phyloP scores from a whole-genome alignment of 75 land plant species.

The Cryptomeria japonica region DNA sequence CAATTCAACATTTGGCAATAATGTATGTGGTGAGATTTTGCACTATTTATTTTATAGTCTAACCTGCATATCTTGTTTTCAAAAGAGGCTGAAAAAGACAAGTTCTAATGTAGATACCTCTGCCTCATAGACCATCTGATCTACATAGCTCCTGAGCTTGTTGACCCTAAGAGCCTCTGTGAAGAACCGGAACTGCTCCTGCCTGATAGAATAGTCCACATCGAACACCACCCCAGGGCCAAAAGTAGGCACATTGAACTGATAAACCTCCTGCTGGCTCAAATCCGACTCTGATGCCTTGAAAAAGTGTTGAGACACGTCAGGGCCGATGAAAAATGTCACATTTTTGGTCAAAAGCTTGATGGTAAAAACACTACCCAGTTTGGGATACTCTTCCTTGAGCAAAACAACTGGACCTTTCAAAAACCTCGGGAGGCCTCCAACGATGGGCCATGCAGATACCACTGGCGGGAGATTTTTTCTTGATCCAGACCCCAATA shows the following conservation, averaged over 20 bases:
- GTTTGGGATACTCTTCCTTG: conserved; percentile 77
- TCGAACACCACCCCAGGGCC: conserved; percentile 99
- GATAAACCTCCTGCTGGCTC: conserved; percentile 98
- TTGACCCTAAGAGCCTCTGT: conserved; percentile 90
- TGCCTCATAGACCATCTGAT: conserved; percentile 89
- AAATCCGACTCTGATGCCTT: conserved; percentile 93
- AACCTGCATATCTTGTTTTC: too few relatives aligned
- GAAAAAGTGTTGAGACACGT: conserved; percentile 93
- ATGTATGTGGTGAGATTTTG: too few relatives aligned
- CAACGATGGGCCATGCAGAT: conserved; percentile 49
- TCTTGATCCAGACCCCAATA: not conserved
- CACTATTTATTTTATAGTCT: too few relatives aligned
- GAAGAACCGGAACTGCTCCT: conserved; percentile 98
- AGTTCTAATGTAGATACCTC: conserved; percentile 49
- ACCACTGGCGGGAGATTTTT: conserved; percentile 55
- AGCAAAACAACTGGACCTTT: conserved; percentile 89
- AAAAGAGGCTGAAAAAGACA: too few relatives aligned
- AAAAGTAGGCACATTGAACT: conserved; percentile 99
- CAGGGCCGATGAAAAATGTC: conserved; percentile 92
- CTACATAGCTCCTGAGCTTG: conserved; percentile 89
- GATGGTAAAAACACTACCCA: conserved; percentile 90
- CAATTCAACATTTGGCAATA: too few relatives aligned
- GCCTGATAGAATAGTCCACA: conserved; percentile 90
- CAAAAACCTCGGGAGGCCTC: conserved; percentile 79
- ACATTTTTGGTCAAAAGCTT: conserved; percentile 62